Base-by-base conservation (phyloP, 176 grass and related monocot genomes). In the Guadua angustifolia region DNA sequence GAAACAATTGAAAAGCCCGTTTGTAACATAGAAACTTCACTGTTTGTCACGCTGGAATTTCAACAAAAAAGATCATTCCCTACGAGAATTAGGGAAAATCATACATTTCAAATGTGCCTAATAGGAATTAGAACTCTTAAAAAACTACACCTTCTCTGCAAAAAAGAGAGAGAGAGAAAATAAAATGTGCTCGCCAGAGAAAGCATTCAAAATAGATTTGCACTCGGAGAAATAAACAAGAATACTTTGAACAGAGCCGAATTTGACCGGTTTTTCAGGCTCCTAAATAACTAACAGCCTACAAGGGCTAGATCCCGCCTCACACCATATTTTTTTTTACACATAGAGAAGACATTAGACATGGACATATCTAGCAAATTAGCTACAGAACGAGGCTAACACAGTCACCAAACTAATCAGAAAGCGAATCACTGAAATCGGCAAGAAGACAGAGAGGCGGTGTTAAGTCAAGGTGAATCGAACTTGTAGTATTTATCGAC, bases 401-500 rank as follows among this genome's bases (percentile, higher is more conserved):
- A 25, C 15, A 53, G 46, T 55, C 71, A 75, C 71, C 45, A 40
- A 75, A 55, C 45, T 66, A 53, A 71, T 71, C 11, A 69, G 51
- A 21, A 45, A 58, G 78, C 78, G 32, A 81, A 81, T 69, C 64
- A 69, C 33, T 40, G 53, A 60, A 26, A 22, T 74, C 76, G 38
- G 62, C 18, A 24, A 43, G 12, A 22, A 12, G 6, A 45, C 29
- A 12, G 10, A 46, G 66, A n/a, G 35, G 4, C 35, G 35, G 4
- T 36, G 63, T 1, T 9, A 5, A 16, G 46, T 86, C 85, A 97
- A 59, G 95, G 90, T 11, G 95, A 88, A 82, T 91, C 92, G 72
- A 98, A 98, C 59, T 95, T 93, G 91, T 98, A 98, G 89, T 92
- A 86, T 85, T 98, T 98, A 43, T 95, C 92, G 52, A 98, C 91